phyloP scores from a whole-genome alignment of 1,284 basidiomycete species.

The Naganishia liquefaciens region DNA sequence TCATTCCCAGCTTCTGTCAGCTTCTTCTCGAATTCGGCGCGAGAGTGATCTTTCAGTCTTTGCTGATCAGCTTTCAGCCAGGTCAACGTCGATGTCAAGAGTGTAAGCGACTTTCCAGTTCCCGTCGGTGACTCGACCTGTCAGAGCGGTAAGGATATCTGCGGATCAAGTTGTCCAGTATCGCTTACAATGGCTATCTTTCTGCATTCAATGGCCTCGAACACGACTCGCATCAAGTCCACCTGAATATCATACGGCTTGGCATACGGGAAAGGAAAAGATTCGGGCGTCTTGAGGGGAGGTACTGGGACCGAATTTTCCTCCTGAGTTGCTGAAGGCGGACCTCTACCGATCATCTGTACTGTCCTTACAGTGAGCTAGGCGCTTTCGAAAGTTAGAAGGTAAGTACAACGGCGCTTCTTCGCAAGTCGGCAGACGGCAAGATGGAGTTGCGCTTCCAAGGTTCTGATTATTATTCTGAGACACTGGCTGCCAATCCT shows the following conservation, averaged over 20 bases:
- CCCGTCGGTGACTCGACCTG: constrained; percentile 79
- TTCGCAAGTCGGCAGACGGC: too few species aligned
- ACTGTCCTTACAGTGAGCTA: too few species aligned
- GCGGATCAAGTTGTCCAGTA: constrained; percentile 30
- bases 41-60: constrained; percentile 40
- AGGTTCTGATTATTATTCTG: constrained; percentile 1
- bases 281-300: constrained; percentile 59
- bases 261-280: constrained; percentile 77
- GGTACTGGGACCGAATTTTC: neutral
- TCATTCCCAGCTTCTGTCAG: constrained; percentile 46
- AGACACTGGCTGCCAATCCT: constrained; percentile 1
- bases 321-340: neutral
- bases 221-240: constrained; percentile 85
- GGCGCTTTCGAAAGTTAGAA: too few species aligned
- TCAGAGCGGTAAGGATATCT: neutral
- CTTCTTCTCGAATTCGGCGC: constrained; percentile 40
- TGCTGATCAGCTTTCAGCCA: constrained; percentile 64
- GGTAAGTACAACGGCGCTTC: too few species aligned
- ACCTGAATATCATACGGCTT: constrained; percentile 84
- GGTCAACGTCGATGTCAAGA: constrained; percentile 74
- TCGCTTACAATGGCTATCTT: constrained; percentile 67
- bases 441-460: neutral
- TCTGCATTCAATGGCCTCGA: constrained; percentile 70
- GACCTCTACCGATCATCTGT: neutral
- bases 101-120: constrained; percentile 85